phyloP scores from a whole-genome alignment of 2,329 filamentous ascomycete genomes.

The Hawksworthiomyces lignivorus region DNA sequence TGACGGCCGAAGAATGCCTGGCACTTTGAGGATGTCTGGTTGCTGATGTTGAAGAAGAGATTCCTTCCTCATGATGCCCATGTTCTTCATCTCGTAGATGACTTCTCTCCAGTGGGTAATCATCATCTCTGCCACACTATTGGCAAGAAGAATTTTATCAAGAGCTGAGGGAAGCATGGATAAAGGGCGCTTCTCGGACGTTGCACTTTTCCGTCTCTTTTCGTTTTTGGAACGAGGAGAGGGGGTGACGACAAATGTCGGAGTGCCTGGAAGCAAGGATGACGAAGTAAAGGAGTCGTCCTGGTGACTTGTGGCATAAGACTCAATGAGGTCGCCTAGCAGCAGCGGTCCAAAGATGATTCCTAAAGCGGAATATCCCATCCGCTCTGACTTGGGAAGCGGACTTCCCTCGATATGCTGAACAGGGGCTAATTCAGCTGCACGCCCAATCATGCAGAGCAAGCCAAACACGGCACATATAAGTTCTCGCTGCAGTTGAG shows the following conservation, averaged over 20 bases:
- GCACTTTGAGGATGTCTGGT: background rate
- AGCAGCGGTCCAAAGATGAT: constrained; percentile 60
- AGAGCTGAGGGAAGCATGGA: constrained; percentile 26
- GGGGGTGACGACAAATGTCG: constrained; percentile 27
- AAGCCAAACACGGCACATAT: constrained; percentile 62
- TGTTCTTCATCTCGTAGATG: constrained; percentile 48
- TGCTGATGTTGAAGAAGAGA: constrained; percentile 3
- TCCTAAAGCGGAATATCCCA: constrained; percentile 56
- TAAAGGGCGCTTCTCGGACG: constrained; percentile 13
- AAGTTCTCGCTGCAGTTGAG: constrained; percentile 52
- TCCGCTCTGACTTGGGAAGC: constrained; percentile 48
- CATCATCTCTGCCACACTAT: constrained; percentile 56
- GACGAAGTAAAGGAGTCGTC: constrained; percentile 31
- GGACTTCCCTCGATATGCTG: constrained; percentile 45
- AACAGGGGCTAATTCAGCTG: constrained; percentile 43
- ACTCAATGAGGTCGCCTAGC: constrained; percentile 47
- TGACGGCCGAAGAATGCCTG: constrained; percentile 9
- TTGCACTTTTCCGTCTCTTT: constrained; percentile 17
- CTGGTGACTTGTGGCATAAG: constrained; percentile 35
- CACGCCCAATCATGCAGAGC: constrained; percentile 51
- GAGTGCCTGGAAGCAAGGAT: background rate
- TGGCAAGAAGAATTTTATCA: constrained; percentile 52
- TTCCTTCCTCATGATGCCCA: constrained; percentile 28
- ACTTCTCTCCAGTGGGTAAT: constrained; percentile 59
- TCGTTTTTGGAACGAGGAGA: constrained; percentile 36